phyloP scores from a whole-genome alignment of 148 eudicot genomes.

The Rhododendron mucronatum region DNA sequence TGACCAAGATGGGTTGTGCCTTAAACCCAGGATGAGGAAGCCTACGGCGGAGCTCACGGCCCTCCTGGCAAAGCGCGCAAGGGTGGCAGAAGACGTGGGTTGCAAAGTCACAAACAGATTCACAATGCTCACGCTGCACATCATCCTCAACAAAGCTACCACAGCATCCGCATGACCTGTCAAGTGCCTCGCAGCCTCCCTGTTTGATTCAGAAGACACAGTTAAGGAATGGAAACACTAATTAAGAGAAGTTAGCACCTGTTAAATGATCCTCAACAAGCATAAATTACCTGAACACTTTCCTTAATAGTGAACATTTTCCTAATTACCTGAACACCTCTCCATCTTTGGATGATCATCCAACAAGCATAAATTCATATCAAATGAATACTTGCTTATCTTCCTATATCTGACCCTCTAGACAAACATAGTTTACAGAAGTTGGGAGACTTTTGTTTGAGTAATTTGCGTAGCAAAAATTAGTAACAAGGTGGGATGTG shows the following conservation, averaged over 20 bases:
- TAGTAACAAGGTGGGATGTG: not conserved
- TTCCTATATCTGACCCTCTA: not conserved
- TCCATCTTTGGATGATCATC: not conserved
- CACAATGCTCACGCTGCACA: conserved; percentile 65
- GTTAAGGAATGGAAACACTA: not conserved
- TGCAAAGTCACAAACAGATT: conserved; percentile 69
- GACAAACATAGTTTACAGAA: not conserved
- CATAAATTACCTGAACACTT: not conserved
- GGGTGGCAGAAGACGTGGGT: conserved; percentile 77
- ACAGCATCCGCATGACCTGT: conserved; percentile 53
- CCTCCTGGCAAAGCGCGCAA: conserved; percentile 95
- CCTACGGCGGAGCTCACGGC: conserved; percentile 87
- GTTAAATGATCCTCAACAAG: not conserved
- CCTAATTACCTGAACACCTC: not conserved
- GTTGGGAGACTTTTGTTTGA: not conserved
- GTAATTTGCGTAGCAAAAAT: not conserved
- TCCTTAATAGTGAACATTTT: not conserved
- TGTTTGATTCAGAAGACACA: conserved; percentile 20
- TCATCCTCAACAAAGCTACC: conserved; percentile 63
- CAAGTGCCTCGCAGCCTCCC: conserved; percentile 74
- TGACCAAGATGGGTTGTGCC: conserved; percentile 55
- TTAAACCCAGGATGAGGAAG: conserved; percentile 78
- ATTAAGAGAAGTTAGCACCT: not conserved
- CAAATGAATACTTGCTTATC: not conserved
- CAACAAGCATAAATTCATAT: not conserved